phyloP scores from a whole-genome alignment of 1,284 basidiomycete species.

The Ustilago sp. region DNA sequence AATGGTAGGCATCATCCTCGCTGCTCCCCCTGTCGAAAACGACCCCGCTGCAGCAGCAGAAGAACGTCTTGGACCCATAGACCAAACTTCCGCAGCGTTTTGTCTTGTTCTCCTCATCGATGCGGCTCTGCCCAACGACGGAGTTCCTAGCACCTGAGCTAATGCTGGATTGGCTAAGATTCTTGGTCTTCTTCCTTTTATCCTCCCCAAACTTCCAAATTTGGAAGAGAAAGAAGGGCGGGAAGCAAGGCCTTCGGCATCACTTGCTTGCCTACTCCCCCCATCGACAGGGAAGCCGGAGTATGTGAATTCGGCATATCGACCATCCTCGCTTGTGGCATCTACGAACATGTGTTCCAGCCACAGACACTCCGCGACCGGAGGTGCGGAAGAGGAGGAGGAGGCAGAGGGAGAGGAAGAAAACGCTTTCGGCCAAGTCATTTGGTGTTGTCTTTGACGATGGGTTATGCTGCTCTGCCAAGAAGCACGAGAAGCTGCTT shows the following conservation, averaged over 20 bases:
- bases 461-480: constrained; percentile 47
- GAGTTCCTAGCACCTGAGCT: constrained; percentile 14
- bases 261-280: background rate
- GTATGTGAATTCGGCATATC: constrained; percentile 9
- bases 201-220: constrained; percentile 17
- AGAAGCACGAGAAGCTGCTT: constrained; percentile 22
- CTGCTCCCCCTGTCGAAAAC: constrained; percentile 9
- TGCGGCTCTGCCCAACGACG: constrained; percentile 21
- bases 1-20: constrained; percentile 37
- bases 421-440: constrained; percentile 29
- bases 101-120: background rate
- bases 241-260: constrained; percentile 5
- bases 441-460: constrained; percentile 30
- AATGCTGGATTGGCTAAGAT: constrained; percentile 20
- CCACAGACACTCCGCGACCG: constrained; percentile 3
- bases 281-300: background rate
- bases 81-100: constrained; percentile 8
- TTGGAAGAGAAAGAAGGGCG: background rate
- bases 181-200: constrained; percentile 14
- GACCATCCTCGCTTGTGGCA: constrained; percentile 10
- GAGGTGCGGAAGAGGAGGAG: background rate
- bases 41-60: constrained; percentile 17
- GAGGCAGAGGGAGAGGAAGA: constrained; percentile 6
- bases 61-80: constrained; percentile 36
- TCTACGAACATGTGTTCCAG: constrained; percentile 46